Evolutionary conservation across 495 filamentous ascomycete genomes (phyloP), one percentile per base, ranked within the genome.

Genomic region (Talaromyces thailandensis): DNA sequence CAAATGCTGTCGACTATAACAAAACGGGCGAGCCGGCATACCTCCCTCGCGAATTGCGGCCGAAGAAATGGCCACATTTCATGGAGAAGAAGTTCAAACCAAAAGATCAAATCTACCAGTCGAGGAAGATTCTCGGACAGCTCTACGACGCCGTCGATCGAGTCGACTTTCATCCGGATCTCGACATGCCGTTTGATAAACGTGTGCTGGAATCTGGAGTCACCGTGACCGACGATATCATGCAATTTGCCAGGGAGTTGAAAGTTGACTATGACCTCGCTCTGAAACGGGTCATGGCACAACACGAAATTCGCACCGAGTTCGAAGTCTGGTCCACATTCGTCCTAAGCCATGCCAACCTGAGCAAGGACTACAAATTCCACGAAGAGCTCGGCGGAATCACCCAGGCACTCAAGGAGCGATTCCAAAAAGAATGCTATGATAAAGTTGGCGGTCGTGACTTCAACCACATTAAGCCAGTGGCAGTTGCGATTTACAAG

Each of bases 261-360:
- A 99, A 98, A 68, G 68, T 63, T 0, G 76, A 87, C 32, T 96
- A 97, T 61, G 94, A 99, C 70, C 77, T 78, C 24, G 83, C 84
- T 0, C 82, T 98, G 68, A 84, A 82, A 9, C 83, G 91, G 16
- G 81, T 96, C 35, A 91, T 96, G 88, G 87, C 88, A 1, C 91
- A 96, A 66, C 86, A 92, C 64, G 91, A 87, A 32, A 90, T 98
- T 57, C 75, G 75, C 14, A 96, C 90, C 12, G 94, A 99, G 67
- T 97, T 96, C 58, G 95, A 99, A 71, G 80, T 93, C 2, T 96
- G 85, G 85, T 88, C 92, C 0, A 85, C 87, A 2, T 98, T 96
- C 68, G 84, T 93, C 3, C 75, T 98, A 43, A 78, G 79, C 8
- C 90, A 90, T 66, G 85, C 86, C 8, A 76, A 79, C 4, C 79